Evolutionary conservation across 2,329 filamentous ascomycete species (phyloP).

Genomic region (Neurospora sp.): DNA sequence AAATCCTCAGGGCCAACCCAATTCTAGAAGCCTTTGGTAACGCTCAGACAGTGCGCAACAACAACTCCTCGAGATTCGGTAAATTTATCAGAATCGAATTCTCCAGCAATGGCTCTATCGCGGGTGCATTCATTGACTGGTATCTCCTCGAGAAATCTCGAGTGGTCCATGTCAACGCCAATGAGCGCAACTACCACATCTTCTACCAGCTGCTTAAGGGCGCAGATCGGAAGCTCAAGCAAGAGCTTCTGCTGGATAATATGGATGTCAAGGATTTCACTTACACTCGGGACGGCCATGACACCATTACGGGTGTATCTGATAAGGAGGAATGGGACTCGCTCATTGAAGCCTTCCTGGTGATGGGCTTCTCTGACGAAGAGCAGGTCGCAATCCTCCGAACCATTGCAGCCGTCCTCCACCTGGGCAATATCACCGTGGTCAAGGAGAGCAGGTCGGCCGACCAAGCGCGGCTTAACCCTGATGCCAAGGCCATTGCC

Average conservation of each 20-base stretch:
- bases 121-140: constrained; percentile 96
- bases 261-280: constrained; percentile 77
- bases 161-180: constrained; percentile 76
- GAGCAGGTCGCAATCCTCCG: constrained; percentile 77
- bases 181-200: constrained; percentile 92
- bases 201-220: constrained; percentile 94
- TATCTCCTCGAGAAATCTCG: constrained; percentile 97
- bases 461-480: constrained; percentile 76
- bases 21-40: constrained; percentile 98
- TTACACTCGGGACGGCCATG: constrained; percentile 86
- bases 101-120: constrained; percentile 75
- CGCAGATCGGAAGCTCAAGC: constrained; percentile 61
- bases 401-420: constrained; percentile 83
- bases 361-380: constrained; percentile 85
- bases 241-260: constrained; percentile 64
- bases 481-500: constrained; percentile 65
- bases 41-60: constrained; percentile 93
- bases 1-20: constrained; percentile 91
- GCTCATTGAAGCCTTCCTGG: constrained; percentile 80
- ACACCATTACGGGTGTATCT: constrained; percentile 81
- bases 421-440: constrained; percentile 85
- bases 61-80: constrained; percentile 96
- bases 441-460: constrained; percentile 82
- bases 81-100: constrained; percentile 99
- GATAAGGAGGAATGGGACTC: constrained; percentile 84